Base-by-base conservation (phyloP, 1,284 basidiomycete genomes). In the Coriolopsis trogii region DNA sequence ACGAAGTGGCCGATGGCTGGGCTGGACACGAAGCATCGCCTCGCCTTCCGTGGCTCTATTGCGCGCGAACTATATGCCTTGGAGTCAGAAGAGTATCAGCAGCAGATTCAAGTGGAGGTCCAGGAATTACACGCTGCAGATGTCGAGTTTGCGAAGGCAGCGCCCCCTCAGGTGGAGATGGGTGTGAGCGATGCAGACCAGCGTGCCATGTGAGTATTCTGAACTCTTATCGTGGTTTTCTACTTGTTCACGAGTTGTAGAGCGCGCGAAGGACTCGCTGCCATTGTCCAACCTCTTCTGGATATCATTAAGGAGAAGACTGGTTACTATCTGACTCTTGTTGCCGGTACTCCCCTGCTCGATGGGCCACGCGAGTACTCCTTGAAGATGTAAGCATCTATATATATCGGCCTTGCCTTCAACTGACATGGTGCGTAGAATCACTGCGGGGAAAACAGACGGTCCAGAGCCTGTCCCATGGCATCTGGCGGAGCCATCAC, bases 251-350 rank as follows among this genome's bases (percentile, higher is more conserved):
- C 29, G 2, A 10, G 10, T 30, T 10, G 9, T 3, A 30, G 29
- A 15, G 29, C 29, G 2, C 2, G 29, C 2, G 29, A 29, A 12
- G 23, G 20, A 9, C 10, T 42, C 1, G 37, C 20, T 15, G 37
- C 12, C 6, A 13, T 46, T 20, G 30, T 49, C 21, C 46, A 49
- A 26, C 46, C 46, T 6, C 29, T 49, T 2, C 31, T 49, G 3
- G 40, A 41, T 20, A 20, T 15, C 4, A 8, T 49, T 3, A 3
- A 24, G 23, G n/a, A 41, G 39, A 16, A 28, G 4, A 49, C 39
- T 2, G 46, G 46, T 3, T 36, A 28, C 24, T 41, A 49, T 25
- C 6, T 41, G n/a, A 41, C 46, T 2, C 23, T 49, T 13, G 3
- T 49, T n/a, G 39, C 30, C 9, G 46, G 46, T 3, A n/a, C 36